A percentile compares a stretch with the other conserved stretches of the same genome.
Conservation (phyloP, 2,329 filamentous ascomycete genomes). For the Paracamarosporium sp. region DNA sequence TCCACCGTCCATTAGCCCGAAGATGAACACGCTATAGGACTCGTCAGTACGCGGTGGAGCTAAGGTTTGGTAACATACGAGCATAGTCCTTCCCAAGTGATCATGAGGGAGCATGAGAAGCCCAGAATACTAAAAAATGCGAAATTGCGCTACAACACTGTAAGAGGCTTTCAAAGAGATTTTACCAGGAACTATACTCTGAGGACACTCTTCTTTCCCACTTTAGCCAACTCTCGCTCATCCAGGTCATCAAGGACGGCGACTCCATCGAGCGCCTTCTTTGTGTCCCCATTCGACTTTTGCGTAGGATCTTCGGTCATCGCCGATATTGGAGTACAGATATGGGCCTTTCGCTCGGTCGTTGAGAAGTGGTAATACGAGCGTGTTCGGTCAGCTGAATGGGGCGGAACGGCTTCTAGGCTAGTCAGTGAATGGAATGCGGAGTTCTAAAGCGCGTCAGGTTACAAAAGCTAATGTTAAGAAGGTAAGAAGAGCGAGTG, state of each 20-base stretch:
- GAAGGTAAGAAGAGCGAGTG: too few species aligned
- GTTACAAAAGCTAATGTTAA: too few species aligned
- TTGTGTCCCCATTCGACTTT: neutral
- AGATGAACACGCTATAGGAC: slow-evolving; percentile 12
- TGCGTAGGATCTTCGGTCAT: neutral
- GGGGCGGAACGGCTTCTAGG: too few species aligned
- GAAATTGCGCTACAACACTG: neutral
- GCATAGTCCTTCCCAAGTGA: slow-evolving; percentile 8
- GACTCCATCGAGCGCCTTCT: neutral
- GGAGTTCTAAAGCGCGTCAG: too few species aligned
- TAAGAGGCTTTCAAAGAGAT: neutral
- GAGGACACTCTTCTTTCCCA: slow-evolving; percentile 3
- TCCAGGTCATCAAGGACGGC: neutral
- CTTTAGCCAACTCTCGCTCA: slow-evolving; percentile 3
- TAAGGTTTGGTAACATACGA: neutral
- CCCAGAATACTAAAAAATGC: slow-evolving; percentile 6
- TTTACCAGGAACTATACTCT: neutral
- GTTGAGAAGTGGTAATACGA: too few species aligned
- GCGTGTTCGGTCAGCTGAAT: too few species aligned
- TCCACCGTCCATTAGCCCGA: slow-evolving; percentile 24
- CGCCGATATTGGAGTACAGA: too few species aligned
- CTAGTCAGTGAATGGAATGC: too few species aligned
- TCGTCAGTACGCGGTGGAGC: neutral
- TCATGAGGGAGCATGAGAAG: slow-evolving; percentile 4
- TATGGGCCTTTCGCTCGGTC: too few species aligned